Conservation (phyloP, 768 basidiomycete genomes). For the Coprinopsis sp. region DNA sequence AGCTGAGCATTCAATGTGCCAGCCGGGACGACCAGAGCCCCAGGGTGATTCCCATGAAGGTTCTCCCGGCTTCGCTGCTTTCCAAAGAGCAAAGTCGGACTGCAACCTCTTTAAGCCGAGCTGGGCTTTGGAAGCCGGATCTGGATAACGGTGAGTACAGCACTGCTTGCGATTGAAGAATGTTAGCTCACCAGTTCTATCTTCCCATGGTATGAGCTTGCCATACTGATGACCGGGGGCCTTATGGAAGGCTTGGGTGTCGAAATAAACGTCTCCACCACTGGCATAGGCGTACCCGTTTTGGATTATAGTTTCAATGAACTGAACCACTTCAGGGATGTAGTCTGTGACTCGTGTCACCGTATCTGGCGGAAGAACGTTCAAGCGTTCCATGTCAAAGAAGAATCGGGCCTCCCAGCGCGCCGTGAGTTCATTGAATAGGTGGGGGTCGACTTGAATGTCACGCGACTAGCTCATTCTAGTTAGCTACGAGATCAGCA, state of each 20-base stretch:
- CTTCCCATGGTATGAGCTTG: conserved; percentile 94
- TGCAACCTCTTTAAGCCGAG: conserved; percentile 36
- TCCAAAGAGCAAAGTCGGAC: conserved; percentile 97
- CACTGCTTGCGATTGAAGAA: too few relatives aligned
- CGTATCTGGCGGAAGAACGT: conserved; percentile 82
- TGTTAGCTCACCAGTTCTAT: conserved; percentile 89
- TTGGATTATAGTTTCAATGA: conserved; percentile 77
- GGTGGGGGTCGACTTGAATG: conserved; percentile 54
- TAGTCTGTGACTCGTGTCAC: conserved; percentile 96
- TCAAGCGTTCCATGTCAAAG: conserved; percentile 85
- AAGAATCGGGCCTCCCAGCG: conserved; percentile 92
- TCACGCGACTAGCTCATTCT: neutral
- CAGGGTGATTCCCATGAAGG: conserved; percentile 96
- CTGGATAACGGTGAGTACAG: too few relatives aligned
- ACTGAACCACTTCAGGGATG: conserved; percentile 85
- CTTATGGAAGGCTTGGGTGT: conserved; percentile 77
- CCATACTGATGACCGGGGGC: conserved; percentile 80
- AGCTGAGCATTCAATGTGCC: conserved; percentile 99
- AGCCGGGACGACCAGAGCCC: conserved; percentile 94
- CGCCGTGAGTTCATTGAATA: conserved; percentile 76
- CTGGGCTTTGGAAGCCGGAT: conserved; percentile 45
- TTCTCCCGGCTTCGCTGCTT: conserved; percentile 92
- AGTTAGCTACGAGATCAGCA: neutral
- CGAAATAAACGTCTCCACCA: conserved; percentile 87
- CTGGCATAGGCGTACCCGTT: conserved; percentile 77